Base-by-base conservation (phyloP, 768 basidiomycete species). In the Boletus barrowsii region DNA sequence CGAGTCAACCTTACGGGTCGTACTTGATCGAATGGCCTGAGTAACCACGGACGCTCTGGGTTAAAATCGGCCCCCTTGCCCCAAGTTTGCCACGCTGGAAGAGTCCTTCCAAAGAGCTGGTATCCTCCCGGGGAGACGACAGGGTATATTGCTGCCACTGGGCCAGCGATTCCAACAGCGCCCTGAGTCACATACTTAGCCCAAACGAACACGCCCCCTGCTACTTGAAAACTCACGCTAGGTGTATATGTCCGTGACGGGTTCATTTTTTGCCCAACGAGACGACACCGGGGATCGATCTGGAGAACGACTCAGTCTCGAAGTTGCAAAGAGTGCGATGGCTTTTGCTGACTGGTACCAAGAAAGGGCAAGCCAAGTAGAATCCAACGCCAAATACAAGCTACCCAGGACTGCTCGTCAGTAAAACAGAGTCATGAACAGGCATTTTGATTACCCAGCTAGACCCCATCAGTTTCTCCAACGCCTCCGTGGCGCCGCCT, bases 181-280 rank as follows among this genome's bases (percentile, higher is more conserved):
- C 86, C 87, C 80, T 85, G 63, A 0, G 29, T 11, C 20, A 30
- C 15, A 24, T 50, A 6, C 11, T 32, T 4, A 51, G 57, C 14
- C 3, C 29, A 30, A 36, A 51, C 15, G 15, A 30, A 30, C 26
- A 24, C 2, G 7, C 32, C 1, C 9, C 13, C 36, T 26, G 2
- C 5, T 4, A 20, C 37, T 9, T 10, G 22, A 2, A 3, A 18
- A 66, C 75, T 40, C 63, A 83, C 83, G 39, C 79, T 73, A 10
- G 85, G 83, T 0, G 87, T 88, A 55, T 74, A 84, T 0, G 84
- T 84, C 9, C 86, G 72, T 0, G 84, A 85, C 0, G 86, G 87
- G 51, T 88, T 88, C 83, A 87, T 87, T 66, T 88, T 89, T 55
- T 87, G 86, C 0, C 82, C 84, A 6, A 83, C 75, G 0, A 88